Base-by-base conservation (phyloP, 106 monocot species). In the Apostasia shenzhenica region DNA sequence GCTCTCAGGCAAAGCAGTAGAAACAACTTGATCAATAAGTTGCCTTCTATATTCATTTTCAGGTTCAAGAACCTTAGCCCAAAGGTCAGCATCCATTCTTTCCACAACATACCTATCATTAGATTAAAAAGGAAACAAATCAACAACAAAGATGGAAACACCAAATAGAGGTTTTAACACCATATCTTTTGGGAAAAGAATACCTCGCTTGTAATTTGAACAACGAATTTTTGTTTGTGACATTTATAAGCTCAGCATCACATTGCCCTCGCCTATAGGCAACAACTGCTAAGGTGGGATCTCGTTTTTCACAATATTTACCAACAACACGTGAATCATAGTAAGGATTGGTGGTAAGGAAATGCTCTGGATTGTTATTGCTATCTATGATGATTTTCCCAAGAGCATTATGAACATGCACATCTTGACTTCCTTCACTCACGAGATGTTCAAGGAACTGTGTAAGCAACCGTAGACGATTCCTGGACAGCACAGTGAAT, bases 311-410 rank as follows among this genome's bases (percentile, higher is more conserved):
- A 72, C 92, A 97, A 75, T 90, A 92, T 78, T 97, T 97, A 69
- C 97, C 97, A 50, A 97, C 92, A 75, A 97, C 97, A 73, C 97
- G 92, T 41, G 97, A 97, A 83, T 97, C 97, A 78, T 97, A 97
- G 72, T 89, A 97, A 2, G 97, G 97, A 61, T 97, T 92, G 48
- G 92, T 97, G 37, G 89, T 97, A 8, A 97, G 86, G 63, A 97
- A 97, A 79, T 92, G 97, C 70, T 97, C 92, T 2, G 97, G 97
- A 60, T 97, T 97, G 75, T 97, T 97, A 61, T 92, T 92, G 80
- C 97, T 97, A 56, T 97, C 95, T 40, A 95, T 95, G 60, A 95
- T 95, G 45, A 95, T 95, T 70, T 97, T 97, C 61, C 97, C 97
- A 52, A 97, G 59, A 52, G 97, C 97, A 85, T 92, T 92, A 66